These are phyloP conservation scores for Pestalotiopsis sp. DNA, from an alignment of 2,329 filamentous ascomycete species.

Conservation along the genomic window DNA sequence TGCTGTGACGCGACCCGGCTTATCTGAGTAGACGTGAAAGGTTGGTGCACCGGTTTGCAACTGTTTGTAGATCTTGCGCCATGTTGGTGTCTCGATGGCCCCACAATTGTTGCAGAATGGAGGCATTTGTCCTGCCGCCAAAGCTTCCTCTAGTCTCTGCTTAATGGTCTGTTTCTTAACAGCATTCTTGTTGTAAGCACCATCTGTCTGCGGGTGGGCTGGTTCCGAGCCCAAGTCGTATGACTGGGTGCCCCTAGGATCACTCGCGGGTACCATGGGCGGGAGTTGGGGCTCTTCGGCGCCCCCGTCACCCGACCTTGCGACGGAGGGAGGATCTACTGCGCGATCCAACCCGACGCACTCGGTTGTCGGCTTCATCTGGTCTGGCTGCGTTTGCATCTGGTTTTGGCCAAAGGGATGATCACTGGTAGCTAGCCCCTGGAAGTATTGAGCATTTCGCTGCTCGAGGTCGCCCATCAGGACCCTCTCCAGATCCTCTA, in stretches of 20 bases:
- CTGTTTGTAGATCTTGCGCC: constrained; percentile 91
- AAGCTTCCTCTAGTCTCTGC: constrained; percentile 61
- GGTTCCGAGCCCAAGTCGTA: constrained; percentile 38
- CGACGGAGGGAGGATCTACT: constrained; percentile 24
- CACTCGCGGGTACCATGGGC: constrained; percentile 46
- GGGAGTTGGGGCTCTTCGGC: constrained; percentile 33
- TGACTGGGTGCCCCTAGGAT: constrained; percentile 39
- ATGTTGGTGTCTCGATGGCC: constrained; percentile 92
- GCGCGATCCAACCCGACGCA: not conserved
- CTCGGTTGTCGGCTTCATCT: constrained; percentile 14
- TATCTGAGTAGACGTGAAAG: constrained; percentile 71
- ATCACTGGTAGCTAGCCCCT: constrained; percentile 17
- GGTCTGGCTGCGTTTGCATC: constrained; percentile 14
- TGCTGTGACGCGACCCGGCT: constrained; percentile 73
- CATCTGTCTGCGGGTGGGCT: constrained; percentile 47
- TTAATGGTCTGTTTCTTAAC: constrained; percentile 65
- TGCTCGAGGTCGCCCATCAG: constrained; percentile 22
- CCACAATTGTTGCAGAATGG: constrained; percentile 92
- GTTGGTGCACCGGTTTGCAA: constrained; percentile 70
- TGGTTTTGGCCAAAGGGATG: constrained; percentile 17
- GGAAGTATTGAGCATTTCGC: constrained; percentile 23
- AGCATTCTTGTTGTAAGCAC: constrained; percentile 60
- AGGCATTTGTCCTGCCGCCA: constrained; percentile 82
- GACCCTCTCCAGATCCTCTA: constrained; percentile 23
- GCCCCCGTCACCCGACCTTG: constrained; percentile 21